Conservation (phyloP, 2,329 filamentous ascomycete genomes). For the Colletotrichum graminicola region DNA sequence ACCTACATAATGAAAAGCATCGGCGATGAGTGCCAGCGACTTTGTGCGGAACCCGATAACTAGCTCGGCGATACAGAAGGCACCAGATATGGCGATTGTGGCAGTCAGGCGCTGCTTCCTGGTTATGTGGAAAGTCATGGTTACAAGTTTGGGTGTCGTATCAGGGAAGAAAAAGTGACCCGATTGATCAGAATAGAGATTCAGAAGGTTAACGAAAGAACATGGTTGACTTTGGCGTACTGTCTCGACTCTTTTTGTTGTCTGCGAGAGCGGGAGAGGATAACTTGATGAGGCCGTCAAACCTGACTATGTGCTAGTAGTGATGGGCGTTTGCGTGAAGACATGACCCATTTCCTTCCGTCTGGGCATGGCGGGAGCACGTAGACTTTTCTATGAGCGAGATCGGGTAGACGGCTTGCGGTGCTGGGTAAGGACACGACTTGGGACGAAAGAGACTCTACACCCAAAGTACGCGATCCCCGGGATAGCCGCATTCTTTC, state of each 20-base stretch:
- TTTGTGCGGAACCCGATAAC: conserved; percentile 76
- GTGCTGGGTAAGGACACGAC: neutral
- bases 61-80: conserved; percentile 66
- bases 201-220: neutral
- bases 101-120: conserved; percentile 61
- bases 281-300: neutral
- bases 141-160: conserved; percentile 4
- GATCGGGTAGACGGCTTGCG: neutral
- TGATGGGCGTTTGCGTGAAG: neutral
- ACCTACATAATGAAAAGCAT: conserved; percentile 81
- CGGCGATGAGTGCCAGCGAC: conserved; percentile 79
- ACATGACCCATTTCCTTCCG: neutral
- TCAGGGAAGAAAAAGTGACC: neutral
- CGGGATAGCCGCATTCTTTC: neutral
- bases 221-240: neutral
- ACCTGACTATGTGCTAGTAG: neutral
- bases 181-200: neutral
- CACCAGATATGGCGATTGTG: conserved; percentile 62
- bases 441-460: conserved; percentile 8
- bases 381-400: neutral
- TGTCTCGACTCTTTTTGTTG: conserved; percentile 4
- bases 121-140: conserved; percentile 45
- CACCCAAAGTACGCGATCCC: neutral
- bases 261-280: neutral
- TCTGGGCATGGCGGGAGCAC: neutral